phyloP scores from a whole-genome alignment of 192 early-diverging fungal genomes.

The Lunasporangiospora selenospora region DNA sequence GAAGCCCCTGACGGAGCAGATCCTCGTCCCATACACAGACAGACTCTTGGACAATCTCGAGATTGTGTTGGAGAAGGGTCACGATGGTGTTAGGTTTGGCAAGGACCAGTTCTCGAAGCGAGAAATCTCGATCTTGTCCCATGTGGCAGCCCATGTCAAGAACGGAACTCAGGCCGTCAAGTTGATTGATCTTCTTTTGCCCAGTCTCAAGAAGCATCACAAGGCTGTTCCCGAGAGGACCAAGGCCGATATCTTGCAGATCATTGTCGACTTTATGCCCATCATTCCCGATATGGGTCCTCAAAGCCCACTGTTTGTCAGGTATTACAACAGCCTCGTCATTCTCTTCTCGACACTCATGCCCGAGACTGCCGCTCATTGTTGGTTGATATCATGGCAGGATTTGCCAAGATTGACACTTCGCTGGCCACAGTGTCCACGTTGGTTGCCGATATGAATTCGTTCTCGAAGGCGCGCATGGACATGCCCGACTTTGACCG shows the following conservation, averaged over 20 bases:
- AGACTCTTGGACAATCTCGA: slow-evolving; percentile 66
- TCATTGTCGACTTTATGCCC: slow-evolving; percentile 80
- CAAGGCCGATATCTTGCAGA: slow-evolving; percentile 84
- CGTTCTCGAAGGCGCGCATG: slow-evolving; percentile 73
- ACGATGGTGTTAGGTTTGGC: slow-evolving; percentile 54
- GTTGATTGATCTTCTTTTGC: slow-evolving; percentile 83
- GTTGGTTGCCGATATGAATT: slow-evolving; percentile 79
- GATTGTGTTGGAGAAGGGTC: slow-evolving; percentile 53
- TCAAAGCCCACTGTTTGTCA: slow-evolving; percentile 48
- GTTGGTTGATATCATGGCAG: slow-evolving; percentile 66
- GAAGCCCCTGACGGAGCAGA: slow-evolving; percentile 45
- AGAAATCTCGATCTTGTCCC: slow-evolving; percentile 82
- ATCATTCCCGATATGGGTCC: slow-evolving; percentile 65
- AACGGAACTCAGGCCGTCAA: slow-evolving; percentile 68
- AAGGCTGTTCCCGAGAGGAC: slow-evolving; percentile 76
- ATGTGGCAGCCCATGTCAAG: slow-evolving; percentile 75
- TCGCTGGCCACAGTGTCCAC: slow-evolving; percentile 56
- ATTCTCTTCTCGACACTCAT: slow-evolving; percentile 75
- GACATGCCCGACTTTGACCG: slow-evolving; percentile 90
- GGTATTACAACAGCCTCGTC: slow-evolving; percentile 73
- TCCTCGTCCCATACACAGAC: slow-evolving; percentile 64
- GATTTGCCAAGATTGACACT: slow-evolving; percentile 69
- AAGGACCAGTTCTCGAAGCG: slow-evolving; percentile 65
- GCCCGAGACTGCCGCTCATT: slow-evolving; percentile 66
- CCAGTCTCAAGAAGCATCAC: slow-evolving; percentile 76